These are phyloP conservation scores for Amphicarpaea edgeworthii DNA, from an alignment of 306 rosid species.

Conservation along the genomic window DNA sequence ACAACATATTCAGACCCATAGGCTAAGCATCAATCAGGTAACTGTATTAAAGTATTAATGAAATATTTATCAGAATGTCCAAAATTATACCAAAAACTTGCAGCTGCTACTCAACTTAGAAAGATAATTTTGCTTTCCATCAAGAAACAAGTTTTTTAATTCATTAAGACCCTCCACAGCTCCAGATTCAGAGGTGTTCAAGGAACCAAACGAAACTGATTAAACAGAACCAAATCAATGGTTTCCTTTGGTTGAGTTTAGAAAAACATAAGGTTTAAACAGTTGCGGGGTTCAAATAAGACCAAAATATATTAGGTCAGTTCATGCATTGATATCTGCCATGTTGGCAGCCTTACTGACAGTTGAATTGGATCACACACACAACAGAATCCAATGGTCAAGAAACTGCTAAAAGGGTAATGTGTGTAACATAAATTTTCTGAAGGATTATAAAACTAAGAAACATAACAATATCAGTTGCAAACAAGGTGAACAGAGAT, in stretches of 20 bases:
- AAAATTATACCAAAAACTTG: slow-evolving; percentile 11
- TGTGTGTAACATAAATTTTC: slow-evolving; percentile 11
- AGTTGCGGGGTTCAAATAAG: slow-evolving; percentile 18
- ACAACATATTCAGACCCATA: slow-evolving; percentile 17
- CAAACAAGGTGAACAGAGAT: slow-evolving; percentile 37
- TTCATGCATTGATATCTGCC: background rate
- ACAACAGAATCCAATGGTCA: slow-evolving; percentile 21
- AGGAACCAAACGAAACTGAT: slow-evolving; percentile 36
- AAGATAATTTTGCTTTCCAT: background rate
- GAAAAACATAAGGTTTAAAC: slow-evolving; percentile 14
- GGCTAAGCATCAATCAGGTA: slow-evolving; percentile 1
- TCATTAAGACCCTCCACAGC: background rate
- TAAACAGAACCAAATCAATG: slow-evolving; percentile 13
- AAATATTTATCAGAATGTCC: slow-evolving; percentile 24
- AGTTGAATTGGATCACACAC: slow-evolving; percentile 9
- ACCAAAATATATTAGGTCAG: slow-evolving; percentile 23
- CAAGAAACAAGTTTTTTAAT: slow-evolving; percentile 24
- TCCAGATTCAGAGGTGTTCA: background rate
- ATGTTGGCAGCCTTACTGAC: slow-evolving; percentile 18
- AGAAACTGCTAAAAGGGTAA: slow-evolving; percentile 13
- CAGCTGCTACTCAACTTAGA: background rate
- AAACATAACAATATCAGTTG: slow-evolving; percentile 30
- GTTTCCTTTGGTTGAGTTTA: background rate
- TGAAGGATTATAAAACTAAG: slow-evolving; percentile 30
- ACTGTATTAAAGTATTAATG: background rate